These are phyloP conservation scores for Jaenimonas drosophilae DNA, from an alignment of 208 protist species.

Conservation along the genomic window DNA sequence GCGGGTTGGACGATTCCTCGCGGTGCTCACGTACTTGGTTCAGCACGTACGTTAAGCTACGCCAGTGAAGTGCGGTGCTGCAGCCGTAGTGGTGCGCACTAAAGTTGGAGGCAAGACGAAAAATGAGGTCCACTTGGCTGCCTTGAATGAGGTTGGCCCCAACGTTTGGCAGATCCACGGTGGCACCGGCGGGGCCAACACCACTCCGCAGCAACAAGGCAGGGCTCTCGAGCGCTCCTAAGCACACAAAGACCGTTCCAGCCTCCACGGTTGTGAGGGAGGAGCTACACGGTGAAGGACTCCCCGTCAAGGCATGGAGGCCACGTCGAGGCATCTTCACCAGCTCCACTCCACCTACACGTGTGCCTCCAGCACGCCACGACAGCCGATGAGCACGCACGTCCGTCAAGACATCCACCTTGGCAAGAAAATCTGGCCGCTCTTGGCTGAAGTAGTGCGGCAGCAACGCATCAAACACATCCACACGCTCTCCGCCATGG, in stretches of 20 bases:
- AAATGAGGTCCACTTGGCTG: constrained; percentile 32
- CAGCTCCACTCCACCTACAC: not conserved
- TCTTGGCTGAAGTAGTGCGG: too few species aligned
- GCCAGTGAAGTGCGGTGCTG: constrained; percentile 61
- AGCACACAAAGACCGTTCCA: constrained; percentile 26
- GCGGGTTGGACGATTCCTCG: too few species aligned
- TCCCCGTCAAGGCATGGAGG: not conserved
- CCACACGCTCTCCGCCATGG: constrained; percentile 23
- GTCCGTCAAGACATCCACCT: not conserved
- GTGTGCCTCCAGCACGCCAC: too few species aligned
- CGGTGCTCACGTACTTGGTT: constrained; percentile 62
- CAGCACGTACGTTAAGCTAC: constrained; percentile 39
- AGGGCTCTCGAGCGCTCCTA: constrained; percentile 39
- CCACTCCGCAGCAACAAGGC: constrained; percentile 57
- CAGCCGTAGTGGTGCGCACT: too few species aligned
- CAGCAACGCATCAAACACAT: constrained; percentile 46
- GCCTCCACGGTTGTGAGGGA: constrained; percentile 1
- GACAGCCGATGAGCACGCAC: too few species aligned
- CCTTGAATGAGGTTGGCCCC: constrained; percentile 59
- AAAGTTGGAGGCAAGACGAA: too few species aligned
- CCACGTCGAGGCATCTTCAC: too few species aligned
- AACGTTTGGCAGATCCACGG: constrained; percentile 27
- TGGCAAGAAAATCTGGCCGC: not conserved
- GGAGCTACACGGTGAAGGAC: too few species aligned
- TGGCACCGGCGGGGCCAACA: constrained; percentile 20